Percentiles rank a stretch among this genome's conserved stretches.
Evolutionary conservation across 176 grass and related monocot species (phyloP).

Genomic region (Hsuehochloa calcarea): DNA sequence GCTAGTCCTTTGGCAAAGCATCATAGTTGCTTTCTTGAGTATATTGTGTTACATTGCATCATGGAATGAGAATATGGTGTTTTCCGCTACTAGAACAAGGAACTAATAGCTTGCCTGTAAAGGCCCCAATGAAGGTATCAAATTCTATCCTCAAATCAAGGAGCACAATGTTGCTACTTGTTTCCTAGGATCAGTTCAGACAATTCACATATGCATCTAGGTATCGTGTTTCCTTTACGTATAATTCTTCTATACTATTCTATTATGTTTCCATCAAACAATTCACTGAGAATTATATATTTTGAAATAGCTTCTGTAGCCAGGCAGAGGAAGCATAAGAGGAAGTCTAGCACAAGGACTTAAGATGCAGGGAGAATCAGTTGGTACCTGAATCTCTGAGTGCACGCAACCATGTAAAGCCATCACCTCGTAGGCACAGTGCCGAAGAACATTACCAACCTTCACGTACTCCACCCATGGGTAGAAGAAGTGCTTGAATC

Average conservation of each 20-base stretch:
- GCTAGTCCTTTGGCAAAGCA: neutral
- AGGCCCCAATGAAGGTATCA: constrained; percentile 16
- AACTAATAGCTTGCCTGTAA: neutral
- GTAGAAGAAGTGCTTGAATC: constrained; percentile 69
- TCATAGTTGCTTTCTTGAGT: neutral
- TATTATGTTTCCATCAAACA: constrained; percentile 15
- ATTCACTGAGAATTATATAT: neutral
- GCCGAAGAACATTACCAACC: constrained; percentile 54
- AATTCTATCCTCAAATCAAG: constrained; percentile 30
- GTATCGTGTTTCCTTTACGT: neutral
- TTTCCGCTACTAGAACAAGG: neutral
- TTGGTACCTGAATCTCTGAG: constrained; percentile 82
- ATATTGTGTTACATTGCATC: neutral
- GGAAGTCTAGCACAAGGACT: neutral
- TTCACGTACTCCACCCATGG: constrained; percentile 73
- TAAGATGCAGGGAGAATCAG: neutral
- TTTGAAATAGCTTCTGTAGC: neutral
- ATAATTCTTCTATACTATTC: neutral
- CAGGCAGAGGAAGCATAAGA: neutral
- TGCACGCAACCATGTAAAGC: constrained; percentile 76
- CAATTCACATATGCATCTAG: neutral
- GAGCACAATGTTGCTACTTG: neutral
- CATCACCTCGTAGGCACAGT: constrained; percentile 83
- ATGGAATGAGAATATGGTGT: constrained; percentile 6
- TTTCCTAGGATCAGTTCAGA: constrained; percentile 23